phyloP scores from a whole-genome alignment of 2,329 filamentous ascomycete species.

The Colletotrichum graminicola region DNA sequence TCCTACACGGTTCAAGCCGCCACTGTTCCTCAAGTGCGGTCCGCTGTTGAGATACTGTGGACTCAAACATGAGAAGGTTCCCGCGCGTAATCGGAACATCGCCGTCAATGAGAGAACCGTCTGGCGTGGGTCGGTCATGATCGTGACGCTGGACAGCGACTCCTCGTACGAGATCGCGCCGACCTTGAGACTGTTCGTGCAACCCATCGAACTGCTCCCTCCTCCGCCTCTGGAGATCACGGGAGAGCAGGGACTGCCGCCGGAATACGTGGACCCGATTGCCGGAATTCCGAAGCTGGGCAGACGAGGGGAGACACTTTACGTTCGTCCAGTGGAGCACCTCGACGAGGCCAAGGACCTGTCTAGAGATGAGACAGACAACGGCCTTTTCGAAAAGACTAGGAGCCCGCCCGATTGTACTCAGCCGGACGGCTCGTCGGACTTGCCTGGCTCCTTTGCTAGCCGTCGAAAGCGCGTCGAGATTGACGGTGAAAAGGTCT shows the following conservation, averaged over 20 bases:
- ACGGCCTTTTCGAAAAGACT: slow-evolving; percentile 83
- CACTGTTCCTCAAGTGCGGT: slow-evolving; percentile 88
- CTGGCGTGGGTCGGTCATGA: slow-evolving; percentile 96
- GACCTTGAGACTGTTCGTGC: slow-evolving; percentile 85
- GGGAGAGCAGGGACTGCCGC: slow-evolving; percentile 73
- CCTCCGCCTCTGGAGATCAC: slow-evolving; percentile 79
- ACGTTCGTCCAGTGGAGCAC: slow-evolving; percentile 90
- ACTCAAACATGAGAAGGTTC: slow-evolving; percentile 73
- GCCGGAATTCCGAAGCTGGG: slow-evolving; percentile 89
- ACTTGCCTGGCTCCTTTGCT: slow-evolving; percentile 66
- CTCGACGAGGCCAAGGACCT: slow-evolving; percentile 83
- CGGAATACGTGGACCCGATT: slow-evolving; percentile 90
- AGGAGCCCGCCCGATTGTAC: slow-evolving; percentile 64
- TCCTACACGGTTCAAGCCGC: slow-evolving; percentile 83
- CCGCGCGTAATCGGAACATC: slow-evolving; percentile 53
- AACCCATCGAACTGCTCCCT: slow-evolving; percentile 85
- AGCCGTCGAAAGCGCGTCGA: slow-evolving; percentile 64
- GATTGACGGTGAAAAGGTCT: slow-evolving; percentile 83
- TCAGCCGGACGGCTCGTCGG: slow-evolving; percentile 56
- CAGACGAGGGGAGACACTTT: slow-evolving; percentile 86
- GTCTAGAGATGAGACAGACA: slow-evolving; percentile 82
- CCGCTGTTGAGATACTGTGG: slow-evolving; percentile 92
- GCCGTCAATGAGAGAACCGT: slow-evolving; percentile 73
- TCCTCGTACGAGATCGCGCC: slow-evolving; percentile 87
- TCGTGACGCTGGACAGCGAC: slow-evolving; percentile 87